Base-by-base conservation (phyloP, 2,329 filamentous ascomycete species). In the Penicillium sp. region DNA sequence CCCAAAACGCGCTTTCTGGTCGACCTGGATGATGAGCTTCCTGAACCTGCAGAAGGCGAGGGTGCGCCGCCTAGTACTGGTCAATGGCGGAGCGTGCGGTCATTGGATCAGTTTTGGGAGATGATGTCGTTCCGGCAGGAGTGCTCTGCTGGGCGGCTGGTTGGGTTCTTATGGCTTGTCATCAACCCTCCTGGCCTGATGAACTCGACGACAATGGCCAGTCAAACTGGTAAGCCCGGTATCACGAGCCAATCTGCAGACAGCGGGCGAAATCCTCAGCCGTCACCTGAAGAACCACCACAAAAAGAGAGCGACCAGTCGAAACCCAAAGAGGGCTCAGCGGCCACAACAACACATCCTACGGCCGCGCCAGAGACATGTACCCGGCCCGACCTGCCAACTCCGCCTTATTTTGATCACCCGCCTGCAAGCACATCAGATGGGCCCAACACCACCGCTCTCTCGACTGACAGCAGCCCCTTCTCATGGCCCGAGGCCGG, bases 41-140 rank as follows among this genome's bases (percentile, higher is more conserved):
- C 79, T 4, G 60, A 62, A 32, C 51, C 42, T 23, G 43, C 40
- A 1, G 53, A 54, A 6, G 43, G 46, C 2, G 59, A 51, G 29
- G 64, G 51, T 51, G 61, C 50, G 43, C 60, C 53, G 42, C 68
- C 79, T 50, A 75, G 72, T 17, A 69, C 71, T 3, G 86, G 86
- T 0, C 75, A 79, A 41, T 98, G 93, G 93, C 86, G 82, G 60
- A 89, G 85, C 44, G 82, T 96, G 16, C 83, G 78, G 60, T 86
- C 81, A 0, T 70, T 98, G 27, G 86, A 90, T n/a, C 83, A 90
- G 53, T 98, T 98, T 59, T 98, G 93, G 93, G 93, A 98, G 47
- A 86, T 94, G 77, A 97, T 98, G 91, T 84, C 90, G 0, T 97
- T 87, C 60, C 77, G 93, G 41, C 93, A 97, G 62, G 93, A 98